A percentile compares a stretch with the other conserved stretches of the same genome.
Evolutionary conservation across 768 basidiomycete genomes (phyloP).

Genomic region (Rhizopogon vinicolor): DNA sequence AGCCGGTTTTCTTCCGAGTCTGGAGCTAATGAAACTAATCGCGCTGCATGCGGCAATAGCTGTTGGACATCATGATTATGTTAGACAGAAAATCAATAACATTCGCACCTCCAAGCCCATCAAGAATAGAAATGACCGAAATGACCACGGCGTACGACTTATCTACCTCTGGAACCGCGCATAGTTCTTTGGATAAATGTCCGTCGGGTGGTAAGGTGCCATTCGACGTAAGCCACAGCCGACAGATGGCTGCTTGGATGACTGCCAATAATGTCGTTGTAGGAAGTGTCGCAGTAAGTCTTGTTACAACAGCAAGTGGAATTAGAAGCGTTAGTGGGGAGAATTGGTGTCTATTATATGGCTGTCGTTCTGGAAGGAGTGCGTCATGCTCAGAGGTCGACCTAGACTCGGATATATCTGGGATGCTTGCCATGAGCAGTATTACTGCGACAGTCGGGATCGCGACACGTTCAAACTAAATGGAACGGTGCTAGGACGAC

Average conservation of each 20-base stretch:
- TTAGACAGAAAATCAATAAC: not conserved
- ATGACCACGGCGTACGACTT: slow-evolving; percentile 16
- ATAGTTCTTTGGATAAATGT: slow-evolving; percentile 9
- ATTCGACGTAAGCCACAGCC: slow-evolving; percentile 15
- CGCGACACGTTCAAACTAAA: no score
- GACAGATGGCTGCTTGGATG: slow-evolving; percentile 22
- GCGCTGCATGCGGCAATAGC: slow-evolving; percentile 19
- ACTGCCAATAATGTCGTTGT: slow-evolving; percentile 23
- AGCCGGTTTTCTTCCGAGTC: slow-evolving; percentile 21
- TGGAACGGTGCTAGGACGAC: no score
- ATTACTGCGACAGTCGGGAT: no score
- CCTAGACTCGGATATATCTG: not conserved
- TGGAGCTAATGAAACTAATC: slow-evolving; percentile 19
- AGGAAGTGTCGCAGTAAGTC: slow-evolving; percentile 16
- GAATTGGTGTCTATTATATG: not conserved
- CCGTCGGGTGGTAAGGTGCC: slow-evolving; percentile 8
- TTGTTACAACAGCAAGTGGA: slow-evolving; percentile 20
- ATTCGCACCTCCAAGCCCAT: slow-evolving; percentile 18
- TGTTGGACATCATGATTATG: slow-evolving; percentile 7
- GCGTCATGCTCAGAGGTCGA: not conserved
- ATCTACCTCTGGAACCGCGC: slow-evolving; percentile 16
- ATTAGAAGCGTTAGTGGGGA: slow-evolving; percentile 19
- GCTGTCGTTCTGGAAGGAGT: not conserved
- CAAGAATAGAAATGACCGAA: slow-evolving; percentile 9
- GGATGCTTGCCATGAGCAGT: not conserved